Percentiles rank a stretch among this genome's conserved stretches.
phyloP scores from a whole-genome alignment of 2,329 filamentous ascomycete genomes.

The Pseudogymnoascus sp. region DNA sequence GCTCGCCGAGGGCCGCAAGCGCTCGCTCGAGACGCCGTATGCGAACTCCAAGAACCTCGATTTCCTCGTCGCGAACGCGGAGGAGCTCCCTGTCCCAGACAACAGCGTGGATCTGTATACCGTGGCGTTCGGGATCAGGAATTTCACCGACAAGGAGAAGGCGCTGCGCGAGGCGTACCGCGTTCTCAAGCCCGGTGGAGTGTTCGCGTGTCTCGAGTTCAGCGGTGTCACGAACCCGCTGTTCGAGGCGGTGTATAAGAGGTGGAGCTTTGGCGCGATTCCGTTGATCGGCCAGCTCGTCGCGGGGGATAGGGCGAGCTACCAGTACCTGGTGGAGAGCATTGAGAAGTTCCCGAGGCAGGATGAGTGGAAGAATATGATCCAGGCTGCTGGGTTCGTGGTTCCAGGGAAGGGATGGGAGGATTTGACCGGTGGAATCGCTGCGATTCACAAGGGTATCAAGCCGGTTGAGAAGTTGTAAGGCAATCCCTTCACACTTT shows the following conservation, averaged over 20 bases:
- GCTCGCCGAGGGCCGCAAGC: slow-evolving; percentile 78
- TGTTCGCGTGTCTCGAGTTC: slow-evolving; percentile 96
- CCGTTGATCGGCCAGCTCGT: slow-evolving; percentile 93
- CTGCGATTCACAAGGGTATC: slow-evolving; percentile 92
- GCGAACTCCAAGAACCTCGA: slow-evolving; percentile 49
- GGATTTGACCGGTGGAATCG: slow-evolving; percentile 84
- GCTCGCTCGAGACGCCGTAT: slow-evolving; percentile 50
- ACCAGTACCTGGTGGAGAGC: slow-evolving; percentile 97
- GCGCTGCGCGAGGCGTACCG: slow-evolving; percentile 78
- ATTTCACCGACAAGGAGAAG: slow-evolving; percentile 85
- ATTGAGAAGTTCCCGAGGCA: slow-evolving; percentile 90
- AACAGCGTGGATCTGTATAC: slow-evolving; percentile 88
- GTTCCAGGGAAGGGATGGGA: slow-evolving; percentile 79
- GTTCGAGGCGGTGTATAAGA: slow-evolving; percentile 81
- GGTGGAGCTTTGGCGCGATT: slow-evolving; percentile 92
- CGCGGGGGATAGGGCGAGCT: slow-evolving; percentile 86
- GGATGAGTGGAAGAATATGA: slow-evolving; percentile 75
- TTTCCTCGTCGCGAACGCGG: slow-evolving; percentile 88
- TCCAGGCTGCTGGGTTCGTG: slow-evolving; percentile 73
- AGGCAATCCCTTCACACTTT: slow-evolving; percentile 1
- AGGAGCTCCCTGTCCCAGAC: slow-evolving; percentile 60
- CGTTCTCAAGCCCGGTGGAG: slow-evolving; percentile 85
- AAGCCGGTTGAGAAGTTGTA: slow-evolving; percentile 48
- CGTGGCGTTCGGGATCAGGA: slow-evolving; percentile 93
- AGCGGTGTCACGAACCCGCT: slow-evolving; percentile 65